These are phyloP conservation scores for Helicocarpus griseus DNA, from an alignment of 2,329 filamentous ascomycete genomes.

Conservation along the genomic window DNA sequence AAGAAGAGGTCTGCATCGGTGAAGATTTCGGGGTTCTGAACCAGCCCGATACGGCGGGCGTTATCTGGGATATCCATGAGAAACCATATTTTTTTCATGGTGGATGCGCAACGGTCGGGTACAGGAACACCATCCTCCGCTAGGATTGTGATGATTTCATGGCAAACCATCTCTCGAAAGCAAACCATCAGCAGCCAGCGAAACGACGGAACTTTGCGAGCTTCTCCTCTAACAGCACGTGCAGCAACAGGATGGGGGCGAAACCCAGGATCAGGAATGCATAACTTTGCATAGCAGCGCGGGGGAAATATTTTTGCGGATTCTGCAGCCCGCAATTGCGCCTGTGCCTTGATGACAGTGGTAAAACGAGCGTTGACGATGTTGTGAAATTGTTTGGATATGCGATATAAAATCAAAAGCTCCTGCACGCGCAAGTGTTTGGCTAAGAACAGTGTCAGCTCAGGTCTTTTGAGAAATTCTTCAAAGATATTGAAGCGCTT, in stretches of 20 bases:
- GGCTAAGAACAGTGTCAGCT: slow-evolving; percentile 48
- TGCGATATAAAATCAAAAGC: slow-evolving; percentile 55
- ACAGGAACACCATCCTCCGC: slow-evolving; percentile 49
- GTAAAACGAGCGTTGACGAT: slow-evolving; percentile 51
- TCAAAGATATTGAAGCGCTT: slow-evolving; percentile 9
- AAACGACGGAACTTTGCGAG: slow-evolving; percentile 52
- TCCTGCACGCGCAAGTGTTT: slow-evolving; percentile 46
- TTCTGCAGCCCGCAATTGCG: slow-evolving; percentile 44
- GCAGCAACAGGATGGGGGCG: slow-evolving; percentile 28
- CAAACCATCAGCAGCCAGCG: slow-evolving; percentile 60
- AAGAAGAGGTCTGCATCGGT: slow-evolving; percentile 51
- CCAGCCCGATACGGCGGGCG: slow-evolving; percentile 42
- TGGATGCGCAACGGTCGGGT: slow-evolving; percentile 38
- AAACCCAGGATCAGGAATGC: slow-evolving; percentile 51
- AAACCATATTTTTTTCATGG: slow-evolving; percentile 61
- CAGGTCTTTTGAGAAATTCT: slow-evolving; percentile 21
- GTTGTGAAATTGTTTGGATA: slow-evolving; percentile 53
- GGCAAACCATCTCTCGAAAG: slow-evolving; percentile 46
- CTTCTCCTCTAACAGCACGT: slow-evolving; percentile 19
- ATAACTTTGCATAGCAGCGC: slow-evolving; percentile 47
- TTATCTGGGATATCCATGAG: slow-evolving; percentile 58
- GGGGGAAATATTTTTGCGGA: slow-evolving; percentile 52
- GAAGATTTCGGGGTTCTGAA: slow-evolving; percentile 48
- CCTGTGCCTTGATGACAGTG: slow-evolving; percentile 49
- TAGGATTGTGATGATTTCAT: slow-evolving; percentile 55